These are phyloP conservation scores for Letharia lupina DNA, from an alignment of 495 filamentous ascomycete species.

Conservation along the genomic window DNA sequence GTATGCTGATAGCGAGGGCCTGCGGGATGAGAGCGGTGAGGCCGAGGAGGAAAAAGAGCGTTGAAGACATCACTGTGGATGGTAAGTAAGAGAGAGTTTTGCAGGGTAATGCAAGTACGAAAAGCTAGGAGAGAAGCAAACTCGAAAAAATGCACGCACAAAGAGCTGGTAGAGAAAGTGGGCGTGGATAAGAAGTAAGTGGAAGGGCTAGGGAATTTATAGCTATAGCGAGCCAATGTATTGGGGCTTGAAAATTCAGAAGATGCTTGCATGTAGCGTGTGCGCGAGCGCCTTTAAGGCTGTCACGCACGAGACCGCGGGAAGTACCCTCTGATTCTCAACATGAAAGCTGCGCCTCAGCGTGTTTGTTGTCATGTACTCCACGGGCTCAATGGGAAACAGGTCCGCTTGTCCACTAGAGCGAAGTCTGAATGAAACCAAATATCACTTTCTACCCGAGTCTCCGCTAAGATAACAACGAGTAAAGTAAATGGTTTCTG, in stretches of 20 bases:
- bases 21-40: background rate
- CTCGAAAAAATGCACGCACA: background rate
- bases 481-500: background rate
- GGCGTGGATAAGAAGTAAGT: background rate
- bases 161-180: background rate
- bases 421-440: too few relatives aligned
- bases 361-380: background rate
- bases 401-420: too few relatives aligned
- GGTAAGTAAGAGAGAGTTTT: background rate
- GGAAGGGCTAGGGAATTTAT: background rate
- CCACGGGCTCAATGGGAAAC: background rate
- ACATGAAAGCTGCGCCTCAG: background rate
- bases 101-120: background rate
- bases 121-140: background rate
- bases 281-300: background rate
- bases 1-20: background rate
- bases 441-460: too few relatives aligned
- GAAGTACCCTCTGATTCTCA: background rate
- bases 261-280: background rate
- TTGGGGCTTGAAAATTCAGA: background rate
- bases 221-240: background rate
- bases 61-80: background rate
- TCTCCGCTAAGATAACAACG: too few relatives aligned
- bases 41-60: background rate
- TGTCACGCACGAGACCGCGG: background rate